Evolutionary conservation across 345 rosid species (phyloP).

Genomic region (Populus deltoides): DNA sequence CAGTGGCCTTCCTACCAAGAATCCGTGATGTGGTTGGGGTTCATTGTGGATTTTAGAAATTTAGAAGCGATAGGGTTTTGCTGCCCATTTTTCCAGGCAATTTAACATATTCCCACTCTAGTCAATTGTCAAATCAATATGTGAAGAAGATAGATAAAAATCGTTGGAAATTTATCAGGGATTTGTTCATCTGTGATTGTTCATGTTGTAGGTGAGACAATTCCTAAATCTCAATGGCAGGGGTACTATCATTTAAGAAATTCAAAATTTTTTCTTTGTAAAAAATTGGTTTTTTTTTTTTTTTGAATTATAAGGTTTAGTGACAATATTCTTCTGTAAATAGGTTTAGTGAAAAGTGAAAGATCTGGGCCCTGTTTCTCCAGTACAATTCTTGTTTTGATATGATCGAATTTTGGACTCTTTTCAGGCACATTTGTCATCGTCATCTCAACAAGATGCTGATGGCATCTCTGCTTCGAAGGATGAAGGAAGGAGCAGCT

Average conservation of each 20-base stretch:
- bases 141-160: neutral
- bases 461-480: constrained; percentile 15
- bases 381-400: neutral
- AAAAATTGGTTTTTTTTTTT: too few relatives aligned
- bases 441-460: constrained; percentile 16
- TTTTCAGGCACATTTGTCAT: constrained; percentile 59
- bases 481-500: constrained; percentile 25
- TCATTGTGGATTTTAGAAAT: neutral
- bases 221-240: neutral
- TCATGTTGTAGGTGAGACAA: neutral
- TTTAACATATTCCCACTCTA: too few relatives aligned
- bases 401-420: constrained; percentile 1
- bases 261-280: neutral
- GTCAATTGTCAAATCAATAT: neutral
- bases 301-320: neutral
- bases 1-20: neutral
- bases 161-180: neutral
- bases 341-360: too few relatives aligned
- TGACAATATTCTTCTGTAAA: neutral
- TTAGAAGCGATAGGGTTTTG: neutral
- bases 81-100: too few relatives aligned
- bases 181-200: neutral
- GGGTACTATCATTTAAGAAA: neutral
- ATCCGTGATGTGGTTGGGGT: neutral
- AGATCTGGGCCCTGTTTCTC: neutral